Conservation (phyloP, 495 filamentous ascomycete species). For the Zalerion maritima region DNA sequence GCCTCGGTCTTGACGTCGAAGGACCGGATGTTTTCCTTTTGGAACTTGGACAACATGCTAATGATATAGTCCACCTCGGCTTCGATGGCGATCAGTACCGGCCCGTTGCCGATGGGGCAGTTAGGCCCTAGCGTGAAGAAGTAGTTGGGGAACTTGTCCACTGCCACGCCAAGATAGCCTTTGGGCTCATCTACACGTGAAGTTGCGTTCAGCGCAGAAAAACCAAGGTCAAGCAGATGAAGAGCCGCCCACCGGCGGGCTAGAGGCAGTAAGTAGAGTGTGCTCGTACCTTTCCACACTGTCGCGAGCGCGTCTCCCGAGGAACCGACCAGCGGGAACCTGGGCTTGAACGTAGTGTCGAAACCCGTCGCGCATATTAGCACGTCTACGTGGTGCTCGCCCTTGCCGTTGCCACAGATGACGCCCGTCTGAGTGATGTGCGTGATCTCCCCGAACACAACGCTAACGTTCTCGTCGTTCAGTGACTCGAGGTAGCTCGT, state of each 20-base stretch:
- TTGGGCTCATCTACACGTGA: conserved; percentile 15
- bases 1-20: conserved; percentile 22
- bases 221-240: no score
- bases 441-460: conserved; percentile 25
- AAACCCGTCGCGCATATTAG: conserved; percentile 34
- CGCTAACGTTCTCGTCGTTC: conserved; percentile 29
- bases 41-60: conserved; percentile 30
- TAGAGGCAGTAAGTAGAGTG: no score
- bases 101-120: conserved; percentile 27
- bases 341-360: conserved; percentile 26
- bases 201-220: no score
- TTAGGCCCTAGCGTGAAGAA: conserved; percentile 36
- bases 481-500: conserved; percentile 36
- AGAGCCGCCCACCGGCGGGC: no score
- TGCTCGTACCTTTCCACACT: conserved; percentile 21
- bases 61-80: conserved; percentile 31
- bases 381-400: conserved; percentile 29
- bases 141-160: conserved; percentile 28
- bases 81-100: conserved; percentile 24
- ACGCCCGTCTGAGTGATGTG: conserved; percentile 33
- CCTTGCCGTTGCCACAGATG: conserved; percentile 31
- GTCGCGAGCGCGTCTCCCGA: conserved; percentile 18
- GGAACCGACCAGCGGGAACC: conserved; percentile 23
- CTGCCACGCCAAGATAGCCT: conserved; percentile 26
- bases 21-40: conserved; percentile 31